Evolutionary conservation across 2,329 filamentous ascomycete genomes (phyloP), one percentile per base, ranked within the genome.

Genomic region (Berkeleyomyces rouxiae): DNA sequence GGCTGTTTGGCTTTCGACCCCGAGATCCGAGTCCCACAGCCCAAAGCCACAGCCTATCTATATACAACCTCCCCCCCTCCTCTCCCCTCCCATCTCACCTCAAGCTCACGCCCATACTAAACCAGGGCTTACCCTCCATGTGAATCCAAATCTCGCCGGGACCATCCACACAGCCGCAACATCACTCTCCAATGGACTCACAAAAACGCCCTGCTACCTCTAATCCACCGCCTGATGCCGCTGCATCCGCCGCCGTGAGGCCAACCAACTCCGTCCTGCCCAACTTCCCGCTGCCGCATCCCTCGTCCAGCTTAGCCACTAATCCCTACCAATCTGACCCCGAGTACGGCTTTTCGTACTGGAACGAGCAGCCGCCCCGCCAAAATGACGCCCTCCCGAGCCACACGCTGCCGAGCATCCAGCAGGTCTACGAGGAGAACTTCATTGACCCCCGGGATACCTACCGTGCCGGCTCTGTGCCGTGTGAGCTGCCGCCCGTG

Each of bases 381-480:
- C 61, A 60, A 10, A 55, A 55, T 37, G 58, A 55, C 10, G 43
- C 53, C 42, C 53, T 42, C 40, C 43, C 51, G 6, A 23, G 40
- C 13, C 61, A 62, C 40, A 62, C 61, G 13, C 39, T 64, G 23
- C 63, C 63, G 9, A 61, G 63, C 31, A 36, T 64, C 16, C 59
- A 61, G 6, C 51, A 64, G 33, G 40, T 64, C 9, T 64, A 59
- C 39, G 53, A 64, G 36, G 42, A 10, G 31, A 55, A 58, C 44
- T 59, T 61, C 13, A 61, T 58, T 11, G 62, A 64, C 11, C 53
- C 63, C n/a, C 62, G 62, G 3, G 57, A 60, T 13, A 59, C 62
- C 39, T 61, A 61, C 44, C 46, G 58, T 37, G 11, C 31, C 13
- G 43, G 44, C 6, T 40, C 63, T 7, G 46, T 33, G 6, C 43